Base-by-base conservation (phyloP, 1,139 yeast species). In the Geotrichum candidum region DNA sequence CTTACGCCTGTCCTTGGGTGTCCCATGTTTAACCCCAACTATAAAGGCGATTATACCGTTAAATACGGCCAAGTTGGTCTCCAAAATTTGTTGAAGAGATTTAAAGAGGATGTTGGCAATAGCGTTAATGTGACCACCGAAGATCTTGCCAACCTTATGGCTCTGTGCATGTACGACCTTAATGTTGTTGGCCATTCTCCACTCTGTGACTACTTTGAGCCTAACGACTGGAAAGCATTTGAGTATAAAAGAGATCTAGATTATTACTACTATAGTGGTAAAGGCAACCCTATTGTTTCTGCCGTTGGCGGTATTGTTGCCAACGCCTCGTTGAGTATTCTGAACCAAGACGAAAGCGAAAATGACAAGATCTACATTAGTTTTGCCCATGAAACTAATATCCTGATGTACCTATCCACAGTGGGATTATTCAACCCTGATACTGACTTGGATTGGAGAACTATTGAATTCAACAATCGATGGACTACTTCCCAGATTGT, bases 361-460 rank as follows among this genome's bases (percentile, higher is more conserved):
- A 66, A 66, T 5, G 73, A 72, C 54, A 74, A 76, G 50, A 68
- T 78, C 53, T 74, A 73, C 64, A 72, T 82, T 65, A 76, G 82
- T 15, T 85, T 85, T 71, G 76, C 85, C 23, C 90, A 86, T 70
- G 89, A 86, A 69, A 76, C 83, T 53, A 86, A 85, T 68, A 71
- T 85, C 52, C 77, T 81, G 54, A 76, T 81, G 48, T 80, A 78
- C 66, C 75, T 81, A 60, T 73, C 84, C 31, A 82, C 85, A 2
- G 73, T 84, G 58, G 87, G 86, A 3, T 69, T 84, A 56, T 77
- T 81, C 38, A 75, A 74, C 60, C 74, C 76, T 18, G 78, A 78
- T 2, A 70, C 72, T 25, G 73, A 72, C 53, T 68, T 77, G 62
- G 73, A 77, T 35, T 67, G 70, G 57, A 74, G 74, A 63, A 67